phyloP scores from a whole-genome alignment of 495 filamentous ascomycete genomes.

The Aspergillus indologenus region DNA sequence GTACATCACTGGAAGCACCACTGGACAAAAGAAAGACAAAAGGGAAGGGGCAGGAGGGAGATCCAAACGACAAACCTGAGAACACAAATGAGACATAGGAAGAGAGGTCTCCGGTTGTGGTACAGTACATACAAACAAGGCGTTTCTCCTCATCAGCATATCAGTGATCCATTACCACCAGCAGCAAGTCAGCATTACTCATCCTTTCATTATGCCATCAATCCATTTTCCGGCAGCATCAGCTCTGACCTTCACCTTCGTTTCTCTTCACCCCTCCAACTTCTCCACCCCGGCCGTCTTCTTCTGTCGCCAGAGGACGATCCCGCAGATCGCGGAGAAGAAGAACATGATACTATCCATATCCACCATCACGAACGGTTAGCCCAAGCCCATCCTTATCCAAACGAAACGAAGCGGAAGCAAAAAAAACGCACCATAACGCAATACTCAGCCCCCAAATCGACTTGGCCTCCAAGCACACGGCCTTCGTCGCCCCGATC shows the following conservation, averaged over 20 bases:
- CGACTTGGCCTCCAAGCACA: constrained; percentile 83
- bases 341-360: constrained; percentile 63
- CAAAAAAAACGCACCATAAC: constrained; percentile 54
- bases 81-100: no score
- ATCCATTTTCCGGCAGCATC: no score
- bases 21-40: not conserved
- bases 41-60: not conserved
- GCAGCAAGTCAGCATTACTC: no score
- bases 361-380: constrained; percentile 7
- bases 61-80: no score
- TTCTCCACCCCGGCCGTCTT: constrained; percentile 37
- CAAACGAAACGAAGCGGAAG: constrained; percentile 1
- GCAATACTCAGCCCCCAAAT: constrained; percentile 88
- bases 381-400: not conserved
- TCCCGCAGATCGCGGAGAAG: constrained; percentile 56
- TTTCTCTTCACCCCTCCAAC: constrained; percentile 8
- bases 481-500: constrained; percentile 62
- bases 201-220: no score
- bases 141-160: no score
- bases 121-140: not conserved
- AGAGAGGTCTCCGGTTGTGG: no score
- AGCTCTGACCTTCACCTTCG: not conserved
- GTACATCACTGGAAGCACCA: no score
- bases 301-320: constrained; percentile 57
- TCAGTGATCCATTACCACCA: no score